Evolutionary conservation across 1,139 yeast genomes (phyloP), one percentile per base, ranked within the genome.

Genomic region (Yamadazyma friedrichii): DNA sequence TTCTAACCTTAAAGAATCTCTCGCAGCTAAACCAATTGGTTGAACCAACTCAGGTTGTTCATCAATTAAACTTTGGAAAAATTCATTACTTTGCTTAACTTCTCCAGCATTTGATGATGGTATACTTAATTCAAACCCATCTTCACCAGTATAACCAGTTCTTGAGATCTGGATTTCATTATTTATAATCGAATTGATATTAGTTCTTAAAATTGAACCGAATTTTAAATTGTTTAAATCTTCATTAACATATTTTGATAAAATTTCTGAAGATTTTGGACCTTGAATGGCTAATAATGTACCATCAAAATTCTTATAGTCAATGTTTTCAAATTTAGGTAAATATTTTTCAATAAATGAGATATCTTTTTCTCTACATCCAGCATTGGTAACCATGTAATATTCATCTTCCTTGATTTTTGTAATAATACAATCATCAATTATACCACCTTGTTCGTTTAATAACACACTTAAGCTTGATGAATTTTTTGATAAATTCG

Each of bases 91-190:
- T 43, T 64, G 59, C 28, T 55, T 49, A 6, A 58, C 48, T 39
- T 79, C 79, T 6, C 64, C 61, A 9, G 65, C 67, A 42, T 76
- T 75, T 11, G 61, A 43, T 3, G 76, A 69, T 13, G 93, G 88
- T 45, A 93, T 82, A 9, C 95, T 84, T 46, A 93, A 77, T 59
- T 93, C 98, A 62, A 93, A 91, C 1, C 98, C 98, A 60, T 93
- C 98, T 65, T 93, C 98, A 25, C 98, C 98, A 4, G 98, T 93
- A 68, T 93, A 93, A 1, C 98, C 98, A 22, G 96, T 88, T 64
- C 98, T 83, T 9, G 96, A 88, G 26, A 88, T 75, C 57, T 88
- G 95, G 45, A 86, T 66, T 35, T 64, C 62, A 15, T 63, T 59
- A 8, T 64, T 53, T 29, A 71, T 63, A 20, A 75, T 62, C 3